Conservation (phyloP, 2,329 filamentous ascomycete species). For the Ophiocordyceps sinensis region DNA sequence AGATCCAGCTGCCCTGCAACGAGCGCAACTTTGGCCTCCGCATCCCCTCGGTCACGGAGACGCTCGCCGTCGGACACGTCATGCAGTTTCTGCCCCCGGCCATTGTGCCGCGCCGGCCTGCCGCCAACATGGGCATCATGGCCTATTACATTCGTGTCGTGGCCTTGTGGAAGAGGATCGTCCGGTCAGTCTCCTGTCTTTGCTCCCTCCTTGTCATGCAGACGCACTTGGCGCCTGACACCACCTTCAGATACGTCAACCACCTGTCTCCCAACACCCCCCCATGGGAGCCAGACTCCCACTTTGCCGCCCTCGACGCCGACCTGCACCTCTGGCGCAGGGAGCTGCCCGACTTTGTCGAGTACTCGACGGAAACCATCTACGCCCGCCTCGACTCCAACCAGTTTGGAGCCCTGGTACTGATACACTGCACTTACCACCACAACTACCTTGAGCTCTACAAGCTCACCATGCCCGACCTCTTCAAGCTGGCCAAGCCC, state of each 20-base stretch:
- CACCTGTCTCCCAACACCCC: slow-evolving; percentile 22
- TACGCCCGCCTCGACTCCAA: slow-evolving; percentile 31
- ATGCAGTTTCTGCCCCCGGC: slow-evolving; percentile 24
- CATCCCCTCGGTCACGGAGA: slow-evolving; percentile 24
- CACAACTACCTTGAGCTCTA: slow-evolving; percentile 31
- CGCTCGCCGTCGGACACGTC: slow-evolving; percentile 24
- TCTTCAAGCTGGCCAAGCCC: slow-evolving; percentile 27
- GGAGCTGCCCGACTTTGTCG: slow-evolving; percentile 27
- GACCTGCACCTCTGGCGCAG: slow-evolving; percentile 25
- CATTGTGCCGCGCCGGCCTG: slow-evolving; percentile 22
- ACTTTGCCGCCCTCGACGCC: slow-evolving; percentile 24
- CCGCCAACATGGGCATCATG: slow-evolving; percentile 29
- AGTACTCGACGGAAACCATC: slow-evolving; percentile 27
- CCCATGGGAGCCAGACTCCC: slow-evolving; percentile 28
- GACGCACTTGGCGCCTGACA: not conserved
- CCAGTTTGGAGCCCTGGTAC: slow-evolving; percentile 27
- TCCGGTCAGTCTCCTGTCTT: slow-evolving; percentile 13
- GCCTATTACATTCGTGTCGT: slow-evolving; percentile 27
- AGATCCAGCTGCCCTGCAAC: slow-evolving; percentile 25
- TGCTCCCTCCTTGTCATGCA: too few species aligned
- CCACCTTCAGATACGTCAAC: slow-evolving; percentile 18
- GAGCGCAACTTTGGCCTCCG: slow-evolving; percentile 26
- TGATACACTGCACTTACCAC: slow-evolving; percentile 31
- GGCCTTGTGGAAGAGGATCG: slow-evolving; percentile 24
- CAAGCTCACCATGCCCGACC: slow-evolving; percentile 28